These are phyloP conservation scores for Apiotrichum sp. DNA, from an alignment of 1,284 basidiomycete species.

Conservation along the genomic window DNA sequence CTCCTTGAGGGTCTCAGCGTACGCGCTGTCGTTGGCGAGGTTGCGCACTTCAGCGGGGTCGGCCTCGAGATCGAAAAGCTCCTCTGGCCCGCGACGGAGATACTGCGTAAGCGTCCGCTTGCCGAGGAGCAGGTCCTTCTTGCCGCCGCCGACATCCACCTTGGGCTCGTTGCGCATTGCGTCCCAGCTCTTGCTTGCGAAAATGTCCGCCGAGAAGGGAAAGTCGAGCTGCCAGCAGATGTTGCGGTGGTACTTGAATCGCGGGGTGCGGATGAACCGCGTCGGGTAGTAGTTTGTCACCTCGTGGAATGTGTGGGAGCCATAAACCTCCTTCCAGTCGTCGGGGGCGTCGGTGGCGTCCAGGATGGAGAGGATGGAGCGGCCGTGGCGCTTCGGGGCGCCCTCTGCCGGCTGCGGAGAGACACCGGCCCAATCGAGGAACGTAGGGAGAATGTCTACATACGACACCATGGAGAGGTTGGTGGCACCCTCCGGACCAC, in stretches of 20 bases:
- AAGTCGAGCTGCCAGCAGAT: slow-evolving; percentile 25
- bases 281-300: slow-evolving; percentile 26
- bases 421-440: slow-evolving; percentile 19
- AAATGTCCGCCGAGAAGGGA: slow-evolving; percentile 23
- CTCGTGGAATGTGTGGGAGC: slow-evolving; percentile 28
- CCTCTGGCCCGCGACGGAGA: slow-evolving; percentile 16
- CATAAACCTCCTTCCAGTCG: slow-evolving; percentile 18
- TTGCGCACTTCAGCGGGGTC: slow-evolving; percentile 24
- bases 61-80: slow-evolving; percentile 21
- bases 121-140: slow-evolving; percentile 12
- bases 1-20: slow-evolving; percentile 5
- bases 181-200: slow-evolving; percentile 17
- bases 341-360: slow-evolving; percentile 1
- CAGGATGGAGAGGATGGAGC: slow-evolving; percentile 17
- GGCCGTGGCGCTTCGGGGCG: slow-evolving; percentile 7
- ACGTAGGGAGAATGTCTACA: slow-evolving; percentile 22
- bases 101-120: slow-evolving; percentile 15
- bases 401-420: neutral
- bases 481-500: slow-evolving; percentile 1
- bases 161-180: slow-evolving; percentile 13
- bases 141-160: neutral
- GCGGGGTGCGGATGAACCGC: slow-evolving; percentile 13
- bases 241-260: slow-evolving; percentile 27
- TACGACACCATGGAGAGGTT: slow-evolving; percentile 22
- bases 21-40: slow-evolving; percentile 13